Percentiles rank a stretch among this genome's conserved stretches.
Conservation (phyloP, 73 alveolate genomes). For the Symbiodinium pilosum region DNA sequence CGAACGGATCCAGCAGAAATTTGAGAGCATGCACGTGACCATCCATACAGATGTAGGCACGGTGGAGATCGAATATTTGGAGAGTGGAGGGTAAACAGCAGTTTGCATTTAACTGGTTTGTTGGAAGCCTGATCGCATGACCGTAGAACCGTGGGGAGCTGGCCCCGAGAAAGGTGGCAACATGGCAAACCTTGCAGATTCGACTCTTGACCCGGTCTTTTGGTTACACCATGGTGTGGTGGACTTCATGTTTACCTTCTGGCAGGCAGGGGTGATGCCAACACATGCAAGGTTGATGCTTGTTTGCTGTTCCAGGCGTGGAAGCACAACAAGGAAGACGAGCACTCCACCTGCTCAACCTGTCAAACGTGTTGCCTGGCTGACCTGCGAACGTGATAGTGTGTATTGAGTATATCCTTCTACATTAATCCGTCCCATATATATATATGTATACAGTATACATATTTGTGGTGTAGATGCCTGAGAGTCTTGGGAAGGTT, state of each 20-base stretch:
- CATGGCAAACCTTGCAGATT: slow-evolving; percentile 3
- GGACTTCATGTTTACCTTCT: not conserved
- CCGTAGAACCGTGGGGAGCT: no score
- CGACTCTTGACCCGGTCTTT: not conserved
- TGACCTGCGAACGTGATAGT: not conserved
- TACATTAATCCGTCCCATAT: no score
- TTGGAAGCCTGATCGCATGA: no score
- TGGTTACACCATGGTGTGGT: slow-evolving; percentile 10
- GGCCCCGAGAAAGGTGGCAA: not conserved
- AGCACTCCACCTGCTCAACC: not conserved
- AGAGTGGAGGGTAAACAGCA: no score
- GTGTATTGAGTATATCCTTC: not conserved
- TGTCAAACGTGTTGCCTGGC: not conserved
- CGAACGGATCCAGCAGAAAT: not conserved
- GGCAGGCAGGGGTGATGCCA: slow-evolving; percentile 12
- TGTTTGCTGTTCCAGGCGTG: not conserved
- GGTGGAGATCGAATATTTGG: no score
- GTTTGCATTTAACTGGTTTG: no score
- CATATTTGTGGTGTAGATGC: no score
- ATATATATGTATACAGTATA: no score
- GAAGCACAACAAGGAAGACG: not conserved
- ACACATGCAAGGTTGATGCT: not conserved
- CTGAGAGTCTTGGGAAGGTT: no score
- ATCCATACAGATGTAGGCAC: not conserved
- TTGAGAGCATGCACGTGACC: not conserved